Base-by-base conservation (phyloP, 768 basidiomycete species). In the Podaxis pistillaris region DNA sequence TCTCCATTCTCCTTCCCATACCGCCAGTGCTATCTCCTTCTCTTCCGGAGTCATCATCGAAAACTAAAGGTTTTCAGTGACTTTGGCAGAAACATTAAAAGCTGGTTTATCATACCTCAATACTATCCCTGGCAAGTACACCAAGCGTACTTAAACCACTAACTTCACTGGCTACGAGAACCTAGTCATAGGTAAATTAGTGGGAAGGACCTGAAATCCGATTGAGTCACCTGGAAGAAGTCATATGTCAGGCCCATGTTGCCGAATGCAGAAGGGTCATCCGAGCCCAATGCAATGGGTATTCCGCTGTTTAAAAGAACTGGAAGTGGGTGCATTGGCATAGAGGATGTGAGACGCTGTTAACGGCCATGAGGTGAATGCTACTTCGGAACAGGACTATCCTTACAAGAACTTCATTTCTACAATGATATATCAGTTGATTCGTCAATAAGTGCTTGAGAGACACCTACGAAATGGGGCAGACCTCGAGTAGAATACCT, bases 201-300 rank as follows among this genome's bases (percentile, higher is more conserved):
- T 33, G 30, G 30, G 11, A 37, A 15, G 8, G 28, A 30, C 28
- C 15, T 11, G 28, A 44, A 12, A 40, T 4, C 37, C 0, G 11
- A 12, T 8, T 49, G 19, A 2, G 28, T 24, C 38, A 55, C 60
- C 78, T 92, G 91, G 72, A 82, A 93, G 71, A 86, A 92, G 72
- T 93, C 91, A 68, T 83, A 93, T 0, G 88, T 86, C 3, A 92
- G 76, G 0, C 90, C 89, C 83, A 87, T 85, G 65, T 89, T 90
- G 12, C 89, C 88, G 67, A 93, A 93, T 24, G 87, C 79, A 0
- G 88, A 77, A 2, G 91, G 91, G 67, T 91, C 91, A 67, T 93
- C 91, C 6, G 86, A 90, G 68, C 81, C 83, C 2, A 93, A 78
- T 1, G 83, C 85, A 9, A 93, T 85, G 2, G 87, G 86, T 6